Conservation (phyloP, 345 rosid genomes). For the Sonneratia caseolaris region DNA sequence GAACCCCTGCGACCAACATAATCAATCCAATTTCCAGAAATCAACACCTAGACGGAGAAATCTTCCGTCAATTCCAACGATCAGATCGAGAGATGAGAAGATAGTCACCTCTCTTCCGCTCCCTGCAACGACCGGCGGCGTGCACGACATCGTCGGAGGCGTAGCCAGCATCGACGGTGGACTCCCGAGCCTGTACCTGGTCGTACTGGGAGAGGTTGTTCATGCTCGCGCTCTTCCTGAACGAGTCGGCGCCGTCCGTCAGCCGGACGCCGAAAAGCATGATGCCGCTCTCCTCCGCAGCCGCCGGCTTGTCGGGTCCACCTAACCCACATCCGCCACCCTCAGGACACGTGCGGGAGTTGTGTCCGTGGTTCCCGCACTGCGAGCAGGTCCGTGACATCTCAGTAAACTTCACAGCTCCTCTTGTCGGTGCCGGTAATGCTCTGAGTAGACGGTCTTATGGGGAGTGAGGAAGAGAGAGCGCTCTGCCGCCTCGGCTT, state of each 20-base stretch:
- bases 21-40: background rate
- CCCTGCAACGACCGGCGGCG: slow-evolving; percentile 36
- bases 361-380: slow-evolving; percentile 68
- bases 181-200: slow-evolving; percentile 27
- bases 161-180: slow-evolving; percentile 14
- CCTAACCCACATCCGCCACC: slow-evolving; percentile 9
- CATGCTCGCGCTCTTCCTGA: slow-evolving; percentile 89
- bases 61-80: background rate
- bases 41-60: slow-evolving; percentile 6
- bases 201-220: slow-evolving; percentile 71
- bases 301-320: slow-evolving; percentile 1
- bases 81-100: background rate
- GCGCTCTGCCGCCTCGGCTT: too few relatives aligned
- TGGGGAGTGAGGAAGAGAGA: background rate
- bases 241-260: slow-evolving; percentile 70
- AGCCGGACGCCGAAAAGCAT: slow-evolving; percentile 87
- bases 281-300: slow-evolving; percentile 34
- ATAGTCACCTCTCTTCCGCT: slow-evolving; percentile 72
- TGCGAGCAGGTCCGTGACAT: slow-evolving; percentile 58
- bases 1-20: slow-evolving; percentile 37
- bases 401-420: background rate
- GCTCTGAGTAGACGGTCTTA: background rate
- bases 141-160: slow-evolving; percentile 74
- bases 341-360: slow-evolving; percentile 46
- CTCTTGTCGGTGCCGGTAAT: background rate